Evolutionary conservation across 805 yeast genomes (phyloP).

Genomic region (Danielia reshetovae): DNA sequence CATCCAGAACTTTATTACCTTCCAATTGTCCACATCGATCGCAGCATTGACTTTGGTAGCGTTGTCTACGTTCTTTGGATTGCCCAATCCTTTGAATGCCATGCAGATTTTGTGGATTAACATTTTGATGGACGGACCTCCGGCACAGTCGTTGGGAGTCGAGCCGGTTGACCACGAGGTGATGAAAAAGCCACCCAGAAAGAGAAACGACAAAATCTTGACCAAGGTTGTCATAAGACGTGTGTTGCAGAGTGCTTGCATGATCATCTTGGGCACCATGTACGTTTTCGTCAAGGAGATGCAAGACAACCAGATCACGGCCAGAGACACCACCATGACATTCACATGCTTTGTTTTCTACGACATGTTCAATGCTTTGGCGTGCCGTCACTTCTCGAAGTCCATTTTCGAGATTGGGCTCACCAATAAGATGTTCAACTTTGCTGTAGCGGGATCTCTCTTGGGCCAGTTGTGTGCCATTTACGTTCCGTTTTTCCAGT

Average conservation of each 20-base stretch:
- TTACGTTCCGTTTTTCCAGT: slow-evolving; percentile 89
- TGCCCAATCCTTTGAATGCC: slow-evolving; percentile 93
- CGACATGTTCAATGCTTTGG: slow-evolving; percentile 94
- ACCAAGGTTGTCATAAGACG: slow-evolving; percentile 66
- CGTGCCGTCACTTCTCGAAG: slow-evolving; percentile 86
- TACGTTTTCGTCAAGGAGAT: slow-evolving; percentile 83
- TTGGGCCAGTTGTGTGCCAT: slow-evolving; percentile 91
- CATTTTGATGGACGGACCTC: slow-evolving; percentile 98
- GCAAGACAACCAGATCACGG: slow-evolving; percentile 77
- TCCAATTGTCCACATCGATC: slow-evolving; percentile 92
- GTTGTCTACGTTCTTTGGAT: slow-evolving; percentile 75
- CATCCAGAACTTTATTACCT: slow-evolving; percentile 90
- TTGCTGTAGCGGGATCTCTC: slow-evolving; percentile 84
- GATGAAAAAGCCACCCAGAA: slow-evolving; percentile 94
- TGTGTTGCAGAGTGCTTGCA: slow-evolving; percentile 69
- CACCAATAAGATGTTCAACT: slow-evolving; percentile 84
- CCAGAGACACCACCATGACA: slow-evolving; percentile 98
- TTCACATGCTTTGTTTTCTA: slow-evolving; percentile 94
- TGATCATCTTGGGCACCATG: slow-evolving; percentile 82
- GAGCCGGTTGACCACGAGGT: slow-evolving; percentile 96
- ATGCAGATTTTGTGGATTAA: slow-evolving; percentile 99
- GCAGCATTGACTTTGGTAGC: slow-evolving; percentile 92
- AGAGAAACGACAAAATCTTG: slow-evolving; percentile 78
- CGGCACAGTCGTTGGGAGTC: slow-evolving; percentile 95
- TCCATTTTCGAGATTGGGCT: slow-evolving; percentile 81